Base-by-base conservation (phyloP, 208 protist species). In the Acanthamoeba lenticulata region DNA sequence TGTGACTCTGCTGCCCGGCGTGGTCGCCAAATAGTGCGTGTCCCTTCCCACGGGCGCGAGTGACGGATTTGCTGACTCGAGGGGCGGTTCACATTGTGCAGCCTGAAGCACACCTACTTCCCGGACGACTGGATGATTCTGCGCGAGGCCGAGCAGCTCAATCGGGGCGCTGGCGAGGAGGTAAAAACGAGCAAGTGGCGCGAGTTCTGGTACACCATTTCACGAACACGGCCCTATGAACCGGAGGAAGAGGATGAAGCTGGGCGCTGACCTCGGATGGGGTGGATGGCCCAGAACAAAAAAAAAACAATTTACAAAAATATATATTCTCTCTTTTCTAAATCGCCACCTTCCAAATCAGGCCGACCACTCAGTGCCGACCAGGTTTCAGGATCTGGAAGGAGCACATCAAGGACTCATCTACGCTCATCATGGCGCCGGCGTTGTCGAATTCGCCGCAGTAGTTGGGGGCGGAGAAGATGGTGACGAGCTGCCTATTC, bases 401-500 rank as follows among this genome's bases (percentile, higher is more conserved):
- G 17, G 99, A 99, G 93, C 99, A 99, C 88, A 99, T 98, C 0
- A 99, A 96, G 2, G 98, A 98, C 62, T 99, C 98, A 93, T 99
- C 98, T 0, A 99, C 98, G 79, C 97, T 98, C 97, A 99, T 98
- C 96, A 99, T 98, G 5, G 99, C 99, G 29, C 99, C 99, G n/a
- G 98, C 97, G 94, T 99, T 99, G 93, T 99, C 99, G 96, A 99
- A 99, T 95, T 99, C 99, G 89, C 99, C 99, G 92, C 97, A 97
- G 95, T 99, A 99, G 97, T 99, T 99, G 38, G 99, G 99, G 1
- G 99, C 99, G 2, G 98, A 99, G 95, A 99, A 99, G 11, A 99
- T 95, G 0, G 99, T 99, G n/a, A 99, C 98, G 72, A 99, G 97
- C 93, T 99, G 98, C 36, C 99, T 97, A 93, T 99, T 98, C 94